Base-by-base conservation (phyloP, 1,284 basidiomycete genomes). In the Thecaphora thlaspeos region DNA sequence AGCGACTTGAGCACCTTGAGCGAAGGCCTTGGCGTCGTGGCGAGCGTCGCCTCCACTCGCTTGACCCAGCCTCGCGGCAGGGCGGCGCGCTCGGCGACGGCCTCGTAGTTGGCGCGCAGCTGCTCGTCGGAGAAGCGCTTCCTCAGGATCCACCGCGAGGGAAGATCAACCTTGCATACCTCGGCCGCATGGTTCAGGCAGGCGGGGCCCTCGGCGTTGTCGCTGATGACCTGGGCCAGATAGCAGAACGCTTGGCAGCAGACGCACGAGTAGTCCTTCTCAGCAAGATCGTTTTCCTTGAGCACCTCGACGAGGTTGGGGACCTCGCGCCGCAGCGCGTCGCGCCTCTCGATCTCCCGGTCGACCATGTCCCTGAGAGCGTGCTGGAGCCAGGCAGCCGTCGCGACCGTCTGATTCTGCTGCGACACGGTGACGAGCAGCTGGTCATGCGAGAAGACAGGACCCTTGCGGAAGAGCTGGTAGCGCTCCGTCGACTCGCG, bases 381-480 rank as follows among this genome's bases (percentile, higher is more conserved):
- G 38, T 88, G 85, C 32, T 50, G 51, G 36, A 63, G 48, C 94
- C 94, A 97, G 60, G 89, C 81, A 2, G 94, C 90, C 22, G 92
- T 95, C 76, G 88, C 87, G 71, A 95, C 91, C n/a, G 89, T 87
- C 55, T 88, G 86, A 5, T 91, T 92, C 79, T 95, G 90, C 72
- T 92, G 87, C 18, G 89, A 91, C 74, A 97, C 93, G 17, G 93
- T 96, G 75, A 96, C 86, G 62, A 99, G 82, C 22, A 98, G 84
- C 80, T 98, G 94, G 69, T 97, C 91, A 79, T 98, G 95, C 24
- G 92, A 97, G 80, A 99, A 99, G 7, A 98, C 95, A 2, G 95
- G 94, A 28, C 88, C 82, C 78, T 97, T 96, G 78, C 86, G 82
- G 79, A 96, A 89, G 56, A 88, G 85, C 72, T 90, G 86, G 79